Base-by-base conservation (phyloP, 2,329 filamentous ascomycete genomes). In the Claviceps lovelessii region DNA sequence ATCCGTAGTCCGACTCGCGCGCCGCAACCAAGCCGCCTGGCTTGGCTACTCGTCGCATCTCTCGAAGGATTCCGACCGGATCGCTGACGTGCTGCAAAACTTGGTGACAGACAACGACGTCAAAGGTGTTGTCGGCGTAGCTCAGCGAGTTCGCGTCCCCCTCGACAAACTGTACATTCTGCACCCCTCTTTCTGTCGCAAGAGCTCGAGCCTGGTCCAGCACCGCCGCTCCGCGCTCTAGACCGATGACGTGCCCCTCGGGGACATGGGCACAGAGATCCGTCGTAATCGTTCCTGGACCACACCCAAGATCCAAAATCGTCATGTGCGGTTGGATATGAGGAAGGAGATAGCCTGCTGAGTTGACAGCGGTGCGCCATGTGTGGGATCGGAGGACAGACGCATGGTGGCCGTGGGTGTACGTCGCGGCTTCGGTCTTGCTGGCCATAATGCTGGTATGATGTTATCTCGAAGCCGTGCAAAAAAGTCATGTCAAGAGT, bases 221-320 rank as follows among this genome's bases (percentile, higher is more conserved):
- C 13, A 70, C 67, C 0, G 58, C 58, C 3, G 55, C 58, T 0
- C 67, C 68, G 4, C 67, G 59, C 52, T 76, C 73, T 31, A 75
- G 52, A 35, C 72, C 73, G 8, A 67, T 63, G 9, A 72, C 64
- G 3, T 58, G 56, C 39, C 72, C 73, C 28, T 68, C 52, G 5
- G 65, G 63, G 0, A 68, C 70, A 47, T 67, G 61, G n/a, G 63
- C 61, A 48, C 66, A 67, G 31, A 76, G 64, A 39, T 70, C 70
- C 0, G 66, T 65, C 11, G 73, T 74, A 62, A 77, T 76, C 49
- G 70, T 73, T 5, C 73, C 75, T 0, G 75, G 72, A 0, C 75
- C 75, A 61, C 73, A 75, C 53, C 74, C 74, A 37, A 76, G 65
- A 57, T 77, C 74, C 53, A 77, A 70, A 49, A 77, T 65, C 23